Evolutionary conservation across 768 basidiomycete species (phyloP).

Genomic region (Mrakia hoshinonis): DNA sequence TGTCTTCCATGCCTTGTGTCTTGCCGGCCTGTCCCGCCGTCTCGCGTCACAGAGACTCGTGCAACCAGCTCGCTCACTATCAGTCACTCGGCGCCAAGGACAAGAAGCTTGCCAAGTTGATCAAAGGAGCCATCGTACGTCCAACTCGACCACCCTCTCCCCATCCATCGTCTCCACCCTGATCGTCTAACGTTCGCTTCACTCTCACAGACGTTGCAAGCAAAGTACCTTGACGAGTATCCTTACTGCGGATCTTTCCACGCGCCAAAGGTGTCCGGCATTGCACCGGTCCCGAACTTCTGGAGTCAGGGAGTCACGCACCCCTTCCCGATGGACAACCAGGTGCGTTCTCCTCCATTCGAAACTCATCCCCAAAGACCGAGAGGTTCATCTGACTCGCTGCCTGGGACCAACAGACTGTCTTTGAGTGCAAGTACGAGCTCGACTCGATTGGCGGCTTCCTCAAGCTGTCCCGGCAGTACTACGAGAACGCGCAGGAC

Average conservation of each 20-base stretch:
- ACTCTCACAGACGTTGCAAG: slow-evolving; percentile 33
- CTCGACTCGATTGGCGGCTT: slow-evolving; percentile 71
- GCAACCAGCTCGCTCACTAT: slow-evolving; percentile 70
- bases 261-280: slow-evolving; percentile 65
- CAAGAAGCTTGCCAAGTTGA: slow-evolving; percentile 52
- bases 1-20: too few species aligned
- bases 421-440: slow-evolving; percentile 83
- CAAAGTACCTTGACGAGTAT: slow-evolving; percentile 57
- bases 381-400: too few species aligned
- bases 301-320: slow-evolving; percentile 63
- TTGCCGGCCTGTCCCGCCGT: too few species aligned
- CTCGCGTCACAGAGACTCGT: slow-evolving; percentile 53
- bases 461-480: slow-evolving; percentile 64
- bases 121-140: slow-evolving; percentile 69
- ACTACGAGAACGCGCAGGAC: slow-evolving; percentile 64
- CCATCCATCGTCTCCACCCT: slow-evolving; percentile 41
- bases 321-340: slow-evolving; percentile 62
- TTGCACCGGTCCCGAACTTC: slow-evolving; percentile 56
- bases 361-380: too few species aligned
- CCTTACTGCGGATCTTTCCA: slow-evolving; percentile 78
- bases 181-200: neutral
- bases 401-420: slow-evolving; percentile 49
- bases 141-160: slow-evolving; percentile 40
- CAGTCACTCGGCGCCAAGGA: slow-evolving; percentile 53
- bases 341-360: too few species aligned